Percentiles rank a stretch among this genome's conserved stretches.
Evolutionary conservation across 805 yeast species (phyloP).

Genomic region (Zygoascus biomembranicola): DNA sequence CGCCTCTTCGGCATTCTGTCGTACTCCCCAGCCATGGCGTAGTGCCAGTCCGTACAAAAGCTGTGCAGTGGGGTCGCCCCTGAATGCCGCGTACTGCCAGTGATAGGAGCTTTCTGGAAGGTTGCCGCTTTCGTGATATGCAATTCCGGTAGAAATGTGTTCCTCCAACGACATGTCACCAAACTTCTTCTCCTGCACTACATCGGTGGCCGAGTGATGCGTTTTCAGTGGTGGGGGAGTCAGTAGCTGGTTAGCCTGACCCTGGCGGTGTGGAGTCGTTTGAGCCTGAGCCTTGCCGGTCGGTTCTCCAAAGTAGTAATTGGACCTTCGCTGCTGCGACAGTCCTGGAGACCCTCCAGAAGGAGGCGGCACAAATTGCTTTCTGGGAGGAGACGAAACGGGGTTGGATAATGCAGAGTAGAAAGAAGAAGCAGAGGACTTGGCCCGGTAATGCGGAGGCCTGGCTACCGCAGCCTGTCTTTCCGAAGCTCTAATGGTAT

Average conservation of each 20-base stretch:
- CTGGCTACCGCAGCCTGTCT: not conserved
- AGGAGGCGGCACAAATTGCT: constrained; percentile 5
- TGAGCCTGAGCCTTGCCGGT: not conserved
- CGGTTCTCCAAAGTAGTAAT: not conserved
- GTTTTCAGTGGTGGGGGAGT: not conserved
- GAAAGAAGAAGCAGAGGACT: not conserved
- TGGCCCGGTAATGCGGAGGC: not conserved
- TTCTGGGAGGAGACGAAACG: not conserved
- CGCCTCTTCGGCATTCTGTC: constrained; percentile 45
- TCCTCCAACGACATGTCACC: constrained; percentile 22
- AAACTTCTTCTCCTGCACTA: constrained; percentile 8
- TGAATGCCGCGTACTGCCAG: constrained; percentile 52
- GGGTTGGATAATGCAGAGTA: not conserved
- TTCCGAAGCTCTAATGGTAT: not conserved
- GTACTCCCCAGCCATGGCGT: constrained; percentile 60
- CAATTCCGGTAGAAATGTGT: constrained; percentile 24
- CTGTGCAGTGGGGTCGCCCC: constrained; percentile 61
- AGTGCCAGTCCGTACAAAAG: constrained; percentile 60
- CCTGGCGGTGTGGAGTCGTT: not conserved
- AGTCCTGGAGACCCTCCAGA: not conserved
- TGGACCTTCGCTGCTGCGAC: not conserved
- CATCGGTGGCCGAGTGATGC: not conserved
- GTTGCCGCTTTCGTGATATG: constrained; percentile 47
- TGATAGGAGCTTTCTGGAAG: constrained; percentile 63
- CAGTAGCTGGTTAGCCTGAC: not conserved